Evolutionary conservation across 2,329 filamentous ascomycete genomes (phyloP), one percentile per base, ranked within the genome.

Genomic region (Gyromitra esculenta): DNA sequence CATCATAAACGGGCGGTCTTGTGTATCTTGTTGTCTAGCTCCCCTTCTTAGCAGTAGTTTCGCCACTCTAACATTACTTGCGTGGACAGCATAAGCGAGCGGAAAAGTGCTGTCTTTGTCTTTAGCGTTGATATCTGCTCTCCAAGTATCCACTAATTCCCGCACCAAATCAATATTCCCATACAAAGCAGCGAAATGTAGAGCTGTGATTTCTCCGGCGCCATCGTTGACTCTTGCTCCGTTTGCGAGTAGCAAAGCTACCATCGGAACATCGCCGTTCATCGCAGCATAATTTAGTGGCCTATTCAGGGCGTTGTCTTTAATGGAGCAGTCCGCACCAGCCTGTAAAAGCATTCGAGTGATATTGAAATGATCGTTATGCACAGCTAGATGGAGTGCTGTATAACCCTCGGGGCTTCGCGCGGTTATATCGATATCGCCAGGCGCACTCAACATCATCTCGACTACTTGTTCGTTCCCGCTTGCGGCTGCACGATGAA

Each of bases 181-280:
- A 18, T 52, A 52, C 18, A 52, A 52, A 52, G 50, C 50, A 8
- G 50, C 50, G 50, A 52, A 25, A 52, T 52, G 50, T 11, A 52
- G 18, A 52, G 50, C 50, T 3, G 50, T 52, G 18, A 52, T 4
- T 1, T 52, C 18, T 25, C 50, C 50, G 8, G n/a, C 18, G 21
- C 50, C 50, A 9, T 52, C 50, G 8, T 52, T 52, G 50, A 25
- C 18, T 7, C 21, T 52, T 25, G 50, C 18, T 52, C 50, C 50
- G 18, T 21, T 52, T 52, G n/a, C 3, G 50, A 52, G 50, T 2
- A 52, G n/a, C 4, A 52, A 21, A 8, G 7, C 50, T 18, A 52
- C 21, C 18, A 11, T 21, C 18, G 5, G n/a, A 21, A 21, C 18
- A 52, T 52, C 50, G 50, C 50, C 50, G 18, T 52, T 52, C 18